Conservation (phyloP, 768 basidiomycete species). For the Naganishia friedmannii region DNA sequence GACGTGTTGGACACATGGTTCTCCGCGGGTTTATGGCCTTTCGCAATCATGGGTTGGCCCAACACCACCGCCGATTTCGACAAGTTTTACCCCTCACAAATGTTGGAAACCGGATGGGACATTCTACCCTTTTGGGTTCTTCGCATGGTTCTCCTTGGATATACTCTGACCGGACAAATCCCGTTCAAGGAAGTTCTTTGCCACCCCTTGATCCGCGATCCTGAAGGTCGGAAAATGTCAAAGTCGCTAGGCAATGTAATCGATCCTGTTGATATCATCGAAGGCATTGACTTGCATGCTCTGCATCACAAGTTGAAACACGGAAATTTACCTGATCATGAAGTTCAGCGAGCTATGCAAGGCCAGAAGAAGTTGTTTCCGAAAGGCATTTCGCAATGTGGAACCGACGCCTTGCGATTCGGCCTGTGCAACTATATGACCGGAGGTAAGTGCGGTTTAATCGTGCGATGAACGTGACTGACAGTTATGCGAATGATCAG, state of each 20-base stretch:
- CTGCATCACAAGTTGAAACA: conserved; percentile 81
- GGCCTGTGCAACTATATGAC: conserved; percentile 90
- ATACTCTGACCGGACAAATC: conserved; percentile 80
- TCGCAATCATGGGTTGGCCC: conserved; percentile 97
- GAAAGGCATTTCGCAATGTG: conserved; percentile 97
- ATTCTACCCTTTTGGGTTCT: conserved; percentile 99
- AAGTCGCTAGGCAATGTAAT: conserved; percentile 98
- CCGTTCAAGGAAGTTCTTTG: conserved; percentile 95
- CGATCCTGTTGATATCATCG: conserved; percentile 91
- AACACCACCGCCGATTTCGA: conserved; percentile 79
- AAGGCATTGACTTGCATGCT: conserved; percentile 71
- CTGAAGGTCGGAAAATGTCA: conserved; percentile 98
- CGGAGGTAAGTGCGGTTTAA: conserved; percentile 60
- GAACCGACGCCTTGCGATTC: conserved; percentile 92
- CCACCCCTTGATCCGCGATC: conserved; percentile 98
- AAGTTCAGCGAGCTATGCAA: conserved; percentile 80
- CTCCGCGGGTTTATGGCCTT: conserved; percentile 95
- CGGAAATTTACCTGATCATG: conserved; percentile 90
- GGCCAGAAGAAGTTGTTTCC: conserved; percentile 99
- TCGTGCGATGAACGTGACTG: too few relatives aligned
- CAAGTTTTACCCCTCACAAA: conserved; percentile 79
- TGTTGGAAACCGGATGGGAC: conserved; percentile 98
- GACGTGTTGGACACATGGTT: conserved; percentile 99
- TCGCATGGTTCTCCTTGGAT: conserved; percentile 91
- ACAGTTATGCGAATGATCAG: conserved; percentile 53